A percentile compares a stretch with the other conserved stretches of the same genome.
These are phyloP conservation scores for Monosporascus sp. DNA, from an alignment of 2,329 filamentous ascomycete genomes.

Conservation along the genomic window DNA sequence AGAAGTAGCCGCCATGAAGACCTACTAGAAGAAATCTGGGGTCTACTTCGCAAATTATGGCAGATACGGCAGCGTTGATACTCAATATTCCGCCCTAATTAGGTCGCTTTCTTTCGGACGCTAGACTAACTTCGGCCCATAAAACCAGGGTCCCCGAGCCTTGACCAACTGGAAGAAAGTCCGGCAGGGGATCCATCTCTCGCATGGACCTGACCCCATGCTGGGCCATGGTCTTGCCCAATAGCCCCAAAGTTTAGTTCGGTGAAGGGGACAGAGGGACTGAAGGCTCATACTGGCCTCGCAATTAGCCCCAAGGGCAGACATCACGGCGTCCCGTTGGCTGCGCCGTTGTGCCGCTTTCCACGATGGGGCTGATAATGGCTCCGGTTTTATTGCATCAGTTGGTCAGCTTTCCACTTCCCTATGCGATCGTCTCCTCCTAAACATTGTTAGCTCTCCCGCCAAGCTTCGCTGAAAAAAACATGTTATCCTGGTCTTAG, in stretches of 20 bases:
- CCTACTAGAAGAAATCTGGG: neutral
- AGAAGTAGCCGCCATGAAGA: neutral
- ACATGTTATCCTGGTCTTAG: neutral
- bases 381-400: neutral
- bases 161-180: constrained; percentile 41
- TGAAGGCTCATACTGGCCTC: constrained; percentile 16
- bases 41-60: neutral
- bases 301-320: constrained; percentile 34
- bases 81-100: neutral
- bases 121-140: neutral
- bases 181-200: constrained; percentile 31
- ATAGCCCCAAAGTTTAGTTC: constrained; percentile 26
- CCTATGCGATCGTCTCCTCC: neutral
- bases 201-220: constrained; percentile 30
- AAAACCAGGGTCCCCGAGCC: constrained; percentile 25
- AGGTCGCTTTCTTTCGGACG: neutral
- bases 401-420: constrained; percentile 5
- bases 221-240: constrained; percentile 35
- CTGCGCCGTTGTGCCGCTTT: neutral
- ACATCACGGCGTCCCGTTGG: constrained; percentile 11
- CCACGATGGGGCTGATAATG: neutral
- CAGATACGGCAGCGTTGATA: neutral
- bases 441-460: neutral
- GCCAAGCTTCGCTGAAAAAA: neutral
- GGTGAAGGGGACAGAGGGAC: constrained; percentile 14